Conservation (phyloP, 805 yeast genomes). For the Starmerella bombicola region DNA sequence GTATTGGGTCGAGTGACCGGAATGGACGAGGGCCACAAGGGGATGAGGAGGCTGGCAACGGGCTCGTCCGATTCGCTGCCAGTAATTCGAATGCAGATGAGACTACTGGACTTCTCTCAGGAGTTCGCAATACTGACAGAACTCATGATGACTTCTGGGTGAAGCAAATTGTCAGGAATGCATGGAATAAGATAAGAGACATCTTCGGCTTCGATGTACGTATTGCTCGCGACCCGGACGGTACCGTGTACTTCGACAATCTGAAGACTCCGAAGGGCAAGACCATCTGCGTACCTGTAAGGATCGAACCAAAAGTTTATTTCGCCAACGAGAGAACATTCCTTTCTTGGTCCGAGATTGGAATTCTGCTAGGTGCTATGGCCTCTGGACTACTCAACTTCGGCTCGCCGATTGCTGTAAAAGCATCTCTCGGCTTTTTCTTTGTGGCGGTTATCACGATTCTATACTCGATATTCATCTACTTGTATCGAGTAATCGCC, state of each 20-base stretch:
- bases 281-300: constrained; percentile 78
- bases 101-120: constrained; percentile 18
- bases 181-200: constrained; percentile 3
- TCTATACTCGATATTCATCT: constrained; percentile 56
- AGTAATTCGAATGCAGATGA: constrained; percentile 15
- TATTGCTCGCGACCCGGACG: constrained; percentile 45
- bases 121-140: constrained; percentile 3
- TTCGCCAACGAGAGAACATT: constrained; percentile 96
- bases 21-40: constrained; percentile 4
- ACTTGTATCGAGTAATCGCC: constrained; percentile 68
- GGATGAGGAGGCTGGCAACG: constrained; percentile 13
- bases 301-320: constrained; percentile 98
- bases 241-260: constrained; percentile 46
- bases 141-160: constrained; percentile 5
- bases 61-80: constrained; percentile 15
- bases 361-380: constrained; percentile 75
- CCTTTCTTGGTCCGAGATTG: constrained; percentile 84
- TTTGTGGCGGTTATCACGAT: constrained; percentile 64
- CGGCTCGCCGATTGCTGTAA: constrained; percentile 62
- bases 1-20: neutral
- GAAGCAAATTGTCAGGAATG: neutral
- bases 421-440: constrained; percentile 80
- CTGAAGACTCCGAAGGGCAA: constrained; percentile 78
- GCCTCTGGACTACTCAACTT: constrained; percentile 76
- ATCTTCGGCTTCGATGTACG: constrained; percentile 21